Evolutionary conservation across 257 asterid species (phyloP).

Genomic region (Voacanga thouarsii): DNA sequence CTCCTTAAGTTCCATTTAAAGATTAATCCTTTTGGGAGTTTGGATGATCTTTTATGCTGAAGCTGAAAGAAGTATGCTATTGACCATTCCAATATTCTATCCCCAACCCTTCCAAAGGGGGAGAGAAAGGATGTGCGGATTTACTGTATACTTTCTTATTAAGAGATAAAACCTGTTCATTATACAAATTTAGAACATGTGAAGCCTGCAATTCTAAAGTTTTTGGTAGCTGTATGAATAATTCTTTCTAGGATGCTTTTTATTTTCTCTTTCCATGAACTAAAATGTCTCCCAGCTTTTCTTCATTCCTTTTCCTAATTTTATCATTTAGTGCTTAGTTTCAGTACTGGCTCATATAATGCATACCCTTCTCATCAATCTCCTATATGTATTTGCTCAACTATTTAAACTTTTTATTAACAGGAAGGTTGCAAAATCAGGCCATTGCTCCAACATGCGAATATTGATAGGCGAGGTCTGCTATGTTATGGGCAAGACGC

Average conservation of each 20-base stretch:
- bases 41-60: not conserved
- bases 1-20: not conserved
- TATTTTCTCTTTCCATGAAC: not conserved
- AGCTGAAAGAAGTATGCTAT: not conserved
- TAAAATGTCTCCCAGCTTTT: not conserved
- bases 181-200: not conserved
- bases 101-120: not conserved
- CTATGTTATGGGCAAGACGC: slow-evolving; percentile 25
- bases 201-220: not conserved
- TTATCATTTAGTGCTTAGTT: not conserved
- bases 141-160: too few relatives aligned
- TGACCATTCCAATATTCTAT: not conserved
- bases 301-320: not conserved
- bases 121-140: not conserved
- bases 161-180: not conserved
- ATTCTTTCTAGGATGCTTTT: not conserved
- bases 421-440: slow-evolving; percentile 39
- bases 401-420: slow-evolving; percentile 8
- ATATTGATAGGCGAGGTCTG: slow-evolving; percentile 24
- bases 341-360: not conserved
- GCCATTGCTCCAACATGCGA: slow-evolving; percentile 28
- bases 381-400: not conserved
- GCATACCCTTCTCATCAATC: not conserved
- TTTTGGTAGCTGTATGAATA: not conserved
- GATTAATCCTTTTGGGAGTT: not conserved